These are phyloP conservation scores for Syncephalastrum sp. DNA, from an alignment of 371 early-diverging fungal genomes.

Conservation along the genomic window DNA sequence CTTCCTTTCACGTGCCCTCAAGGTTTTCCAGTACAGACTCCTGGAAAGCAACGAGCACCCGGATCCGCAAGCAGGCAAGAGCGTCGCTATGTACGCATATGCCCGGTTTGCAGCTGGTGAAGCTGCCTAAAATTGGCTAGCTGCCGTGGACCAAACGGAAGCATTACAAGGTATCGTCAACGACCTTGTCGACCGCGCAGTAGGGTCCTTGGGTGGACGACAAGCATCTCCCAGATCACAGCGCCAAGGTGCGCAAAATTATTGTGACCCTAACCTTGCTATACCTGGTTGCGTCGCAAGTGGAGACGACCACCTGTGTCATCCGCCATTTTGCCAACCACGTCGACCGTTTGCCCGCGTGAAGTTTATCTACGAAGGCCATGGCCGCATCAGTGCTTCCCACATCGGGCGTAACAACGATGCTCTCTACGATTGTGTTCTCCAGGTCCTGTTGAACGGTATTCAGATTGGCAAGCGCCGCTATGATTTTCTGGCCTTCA, in stretches of 20 bases:
- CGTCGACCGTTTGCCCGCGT: slow-evolving; percentile 69
- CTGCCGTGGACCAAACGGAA: no score
- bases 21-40: no score
- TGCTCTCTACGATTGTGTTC: slow-evolving; percentile 50
- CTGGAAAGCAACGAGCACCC: no score
- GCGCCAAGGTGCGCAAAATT: slow-evolving; percentile 56
- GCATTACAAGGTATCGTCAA: no score
- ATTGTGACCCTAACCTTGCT: slow-evolving; percentile 64
- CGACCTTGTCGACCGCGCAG: no score
- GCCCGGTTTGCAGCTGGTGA: no score
- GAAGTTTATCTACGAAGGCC: slow-evolving; percentile 66
- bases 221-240: slow-evolving; percentile 46
- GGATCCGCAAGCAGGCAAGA: no score
- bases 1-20: no score
- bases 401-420: slow-evolving; percentile 21
- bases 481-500: slow-evolving; percentile 74
- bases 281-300: slow-evolving; percentile 51
- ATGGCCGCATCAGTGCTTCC: slow-evolving; percentile 36
- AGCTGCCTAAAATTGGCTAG: no score
- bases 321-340: slow-evolving; percentile 51
- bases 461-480: slow-evolving; percentile 56
- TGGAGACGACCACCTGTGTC: slow-evolving; percentile 72
- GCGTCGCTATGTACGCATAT: no score
- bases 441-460: slow-evolving; percentile 50
- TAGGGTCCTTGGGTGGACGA: not conserved